Conservation (phyloP, 2,329 filamentous ascomycete genomes). For the Lachnellula arida region DNA sequence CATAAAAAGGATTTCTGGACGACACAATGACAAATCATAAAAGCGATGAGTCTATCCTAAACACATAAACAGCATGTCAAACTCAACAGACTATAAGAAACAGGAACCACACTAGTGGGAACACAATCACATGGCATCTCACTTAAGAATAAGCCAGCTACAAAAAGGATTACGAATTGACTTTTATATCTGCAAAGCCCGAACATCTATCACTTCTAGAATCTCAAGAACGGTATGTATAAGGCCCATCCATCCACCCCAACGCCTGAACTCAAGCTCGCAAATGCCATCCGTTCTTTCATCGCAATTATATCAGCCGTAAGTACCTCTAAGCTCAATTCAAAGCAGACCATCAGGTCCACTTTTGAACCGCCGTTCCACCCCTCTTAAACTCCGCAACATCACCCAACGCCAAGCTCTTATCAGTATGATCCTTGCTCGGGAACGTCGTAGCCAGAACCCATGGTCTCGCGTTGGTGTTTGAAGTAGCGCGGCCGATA, state of each 20-base stretch:
- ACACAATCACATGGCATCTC: background rate
- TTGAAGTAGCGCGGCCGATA: slow-evolving; percentile 58
- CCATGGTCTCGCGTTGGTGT: slow-evolving; percentile 56
- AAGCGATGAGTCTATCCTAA: no score
- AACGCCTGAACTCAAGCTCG: background rate
- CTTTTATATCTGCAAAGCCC: background rate
- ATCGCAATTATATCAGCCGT: no score
- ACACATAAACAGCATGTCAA: no score
- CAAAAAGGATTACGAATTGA: background rate
- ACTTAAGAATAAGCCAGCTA: background rate
- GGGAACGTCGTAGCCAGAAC: slow-evolving; percentile 80
- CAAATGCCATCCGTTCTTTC: no score
- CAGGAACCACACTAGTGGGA: background rate
- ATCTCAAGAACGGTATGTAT: background rate
- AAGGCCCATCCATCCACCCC: background rate
- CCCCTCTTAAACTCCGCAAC: slow-evolving; percentile 62
- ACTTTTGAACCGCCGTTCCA: slow-evolving; percentile 60
- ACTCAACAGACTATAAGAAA: no score
- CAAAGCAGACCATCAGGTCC: slow-evolving; percentile 18
- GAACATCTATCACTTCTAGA: background rate
- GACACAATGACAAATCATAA: no score
- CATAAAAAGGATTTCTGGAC: no score
- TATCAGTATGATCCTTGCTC: slow-evolving; percentile 73
- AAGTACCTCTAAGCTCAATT: background rate
- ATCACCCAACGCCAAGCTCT: slow-evolving; percentile 52